A percentile compares a stretch with the other conserved stretches of the same genome.
Conservation (phyloP, 805 yeast species). For the Starmerella sp. region DNA sequence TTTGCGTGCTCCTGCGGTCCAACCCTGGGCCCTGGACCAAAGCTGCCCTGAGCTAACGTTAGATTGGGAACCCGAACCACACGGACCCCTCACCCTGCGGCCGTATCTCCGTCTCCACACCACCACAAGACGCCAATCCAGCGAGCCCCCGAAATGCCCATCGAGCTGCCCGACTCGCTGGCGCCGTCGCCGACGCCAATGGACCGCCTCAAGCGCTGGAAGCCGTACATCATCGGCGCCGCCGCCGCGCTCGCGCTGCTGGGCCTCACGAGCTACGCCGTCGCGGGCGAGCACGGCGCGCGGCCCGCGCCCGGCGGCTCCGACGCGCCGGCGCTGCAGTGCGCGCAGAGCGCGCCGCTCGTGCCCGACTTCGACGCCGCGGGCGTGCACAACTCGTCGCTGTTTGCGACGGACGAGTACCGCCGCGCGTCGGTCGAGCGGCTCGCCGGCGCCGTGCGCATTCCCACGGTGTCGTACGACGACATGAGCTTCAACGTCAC, state of each 20-base stretch:
- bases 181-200: not conserved
- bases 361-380: slow-evolving; percentile 8
- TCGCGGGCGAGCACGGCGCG: not conserved
- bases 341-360: slow-evolving; percentile 6
- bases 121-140: too few relatives aligned
- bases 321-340: slow-evolving; percentile 1
- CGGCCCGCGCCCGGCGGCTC: not conserved
- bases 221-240: slow-evolving; percentile 1
- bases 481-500: slow-evolving; percentile 36
- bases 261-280: slow-evolving; percentile 2
- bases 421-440: slow-evolving; percentile 11
- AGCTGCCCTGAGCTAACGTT: too few relatives aligned
- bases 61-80: not conserved
- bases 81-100: not conserved
- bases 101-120: too few relatives aligned
- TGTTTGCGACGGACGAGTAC: slow-evolving; percentile 12
- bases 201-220: not conserved
- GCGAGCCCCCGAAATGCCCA: not conserved
- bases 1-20: too few relatives aligned
- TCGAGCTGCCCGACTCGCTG: not conserved
- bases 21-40: too few relatives aligned
- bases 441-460: slow-evolving; percentile 42
- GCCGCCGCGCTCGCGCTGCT: slow-evolving; percentile 1
- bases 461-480: slow-evolving; percentile 58
- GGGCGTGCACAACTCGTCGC: slow-evolving; percentile 6